These are phyloP conservation scores for Musa schizocarpa DNA, from an alignment of 176 grass and related monocot genomes.

Conservation along the genomic window DNA sequence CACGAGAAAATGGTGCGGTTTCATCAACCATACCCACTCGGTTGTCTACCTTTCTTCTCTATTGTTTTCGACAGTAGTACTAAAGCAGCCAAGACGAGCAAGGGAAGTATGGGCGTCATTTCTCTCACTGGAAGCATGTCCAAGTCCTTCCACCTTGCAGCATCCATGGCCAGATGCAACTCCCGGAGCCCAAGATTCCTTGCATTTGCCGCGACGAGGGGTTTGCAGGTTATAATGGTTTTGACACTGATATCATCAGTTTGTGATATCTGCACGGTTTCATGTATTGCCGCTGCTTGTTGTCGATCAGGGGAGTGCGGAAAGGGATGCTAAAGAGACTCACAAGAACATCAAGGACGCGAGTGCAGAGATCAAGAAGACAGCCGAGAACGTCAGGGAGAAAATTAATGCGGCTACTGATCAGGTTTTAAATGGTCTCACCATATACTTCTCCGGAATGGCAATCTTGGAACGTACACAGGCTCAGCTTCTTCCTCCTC, in stretches of 20 bases:
- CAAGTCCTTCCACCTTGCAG: background rate
- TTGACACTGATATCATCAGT: background rate
- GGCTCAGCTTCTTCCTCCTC: too few species aligned
- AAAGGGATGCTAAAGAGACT: conserved; percentile 10
- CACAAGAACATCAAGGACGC: conserved; percentile 11
- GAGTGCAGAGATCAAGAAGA: conserved; percentile 6
- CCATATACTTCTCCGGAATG: too few species aligned
- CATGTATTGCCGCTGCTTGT: background rate
- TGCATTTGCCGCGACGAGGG: background rate
- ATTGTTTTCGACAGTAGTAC: too few species aligned
- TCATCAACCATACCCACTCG: too few species aligned
- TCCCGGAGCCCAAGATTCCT: background rate
- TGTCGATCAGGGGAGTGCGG: conserved; percentile 14
- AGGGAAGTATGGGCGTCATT: background rate
- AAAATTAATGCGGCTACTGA: conserved; percentile 9
- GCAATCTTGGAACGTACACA: too few species aligned
- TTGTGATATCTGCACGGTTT: background rate
- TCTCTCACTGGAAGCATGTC: background rate
- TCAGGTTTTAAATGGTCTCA: background rate
- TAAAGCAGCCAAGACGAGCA: too few species aligned
- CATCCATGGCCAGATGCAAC: background rate
- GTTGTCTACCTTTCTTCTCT: too few species aligned
- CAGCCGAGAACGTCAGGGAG: conserved; percentile 7
- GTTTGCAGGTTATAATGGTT: background rate
- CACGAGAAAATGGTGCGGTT: too few species aligned